Evolutionary conservation across 176 grass and related monocot species (phyloP), one percentile per base, ranked within the genome.

Genomic region (Areca catechu): DNA sequence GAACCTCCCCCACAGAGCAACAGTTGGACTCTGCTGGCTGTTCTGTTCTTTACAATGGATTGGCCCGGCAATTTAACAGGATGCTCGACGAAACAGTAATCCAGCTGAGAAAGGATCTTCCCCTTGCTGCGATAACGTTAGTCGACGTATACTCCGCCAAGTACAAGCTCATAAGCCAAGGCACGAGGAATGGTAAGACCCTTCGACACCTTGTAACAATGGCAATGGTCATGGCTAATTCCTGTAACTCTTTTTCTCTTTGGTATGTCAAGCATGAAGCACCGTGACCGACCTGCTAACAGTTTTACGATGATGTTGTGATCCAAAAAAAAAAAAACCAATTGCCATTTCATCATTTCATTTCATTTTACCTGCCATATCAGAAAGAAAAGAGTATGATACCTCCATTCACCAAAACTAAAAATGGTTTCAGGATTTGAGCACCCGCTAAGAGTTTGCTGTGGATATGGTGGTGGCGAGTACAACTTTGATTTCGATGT

Each of bases 121-220:
- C 71, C 14, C 51, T 50, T 5, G 34, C 62, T 3, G 37, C 62
- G 5, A 4, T 74, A 3, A 65, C 60, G 4, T 51, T 61, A 15
- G 53, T 75, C 17, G 62, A 75, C 48, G 17, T 75, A 9, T 75
- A 60, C 52, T 48, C 71, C 0, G 58, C 30, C 27, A 74, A 74
- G 61, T 74, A 74, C 71, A 60, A 7, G 24, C 53, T 75, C 15
- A 21, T 75, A 19, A 57, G 22, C 3, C 7, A 67, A 10, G 62
- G 53, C 52, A 65, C 50, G 23, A 25, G 67, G 25, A 15, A 57
- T 25, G 52, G 72, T 67, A 50, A 65, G 20, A 28, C 15, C 3
- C 25, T 3, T 54, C 3, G 0, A 28, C 27, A 5, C 27, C 27
- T 6, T 27, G 3, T 27, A 4, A 4, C 24, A 27, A 27, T 27